These are phyloP conservation scores for Cladophialophora yegresii DNA, from an alignment of 2,329 filamentous ascomycete species.

Conservation along the genomic window DNA sequence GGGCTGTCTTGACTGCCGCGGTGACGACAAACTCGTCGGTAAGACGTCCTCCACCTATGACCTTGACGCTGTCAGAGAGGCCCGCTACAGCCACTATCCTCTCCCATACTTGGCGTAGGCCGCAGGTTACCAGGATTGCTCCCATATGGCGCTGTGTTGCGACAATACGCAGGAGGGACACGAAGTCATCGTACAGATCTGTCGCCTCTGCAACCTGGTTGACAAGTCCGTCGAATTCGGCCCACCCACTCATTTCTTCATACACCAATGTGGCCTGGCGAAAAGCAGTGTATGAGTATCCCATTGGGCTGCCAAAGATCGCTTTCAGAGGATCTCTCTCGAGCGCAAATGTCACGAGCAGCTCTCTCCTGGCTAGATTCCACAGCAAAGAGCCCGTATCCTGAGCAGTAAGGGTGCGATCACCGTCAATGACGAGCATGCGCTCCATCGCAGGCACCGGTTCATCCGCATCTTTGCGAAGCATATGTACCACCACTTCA, in stretches of 20 bases:
- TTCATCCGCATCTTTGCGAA: neutral
- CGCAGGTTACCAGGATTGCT: neutral
- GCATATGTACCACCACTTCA: neutral
- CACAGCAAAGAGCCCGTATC: neutral
- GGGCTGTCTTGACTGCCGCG: neutral
- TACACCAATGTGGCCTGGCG: neutral
- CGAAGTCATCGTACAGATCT: neutral
- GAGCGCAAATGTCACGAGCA: neutral
- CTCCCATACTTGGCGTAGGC: neutral
- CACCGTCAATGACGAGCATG: slow-evolving; percentile 4
- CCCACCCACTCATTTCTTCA: neutral
- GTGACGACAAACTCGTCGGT: neutral
- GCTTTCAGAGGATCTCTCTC: neutral
- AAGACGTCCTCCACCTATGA: neutral
- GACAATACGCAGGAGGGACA: neutral
- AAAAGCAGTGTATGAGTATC: slow-evolving; percentile 4
- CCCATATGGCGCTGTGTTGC: neutral
- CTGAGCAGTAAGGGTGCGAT: neutral
- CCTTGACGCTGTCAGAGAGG: neutral
- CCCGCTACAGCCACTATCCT: neutral
- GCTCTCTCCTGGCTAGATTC: neutral
- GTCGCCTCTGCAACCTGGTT: neutral
- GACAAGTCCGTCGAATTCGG: neutral
- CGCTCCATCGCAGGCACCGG: neutral
- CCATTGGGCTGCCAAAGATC: neutral